Evolutionary conservation across 2,329 filamentous ascomycete species (phyloP), one percentile per base, ranked within the genome.

Genomic region (Grosmannia huntii): DNA sequence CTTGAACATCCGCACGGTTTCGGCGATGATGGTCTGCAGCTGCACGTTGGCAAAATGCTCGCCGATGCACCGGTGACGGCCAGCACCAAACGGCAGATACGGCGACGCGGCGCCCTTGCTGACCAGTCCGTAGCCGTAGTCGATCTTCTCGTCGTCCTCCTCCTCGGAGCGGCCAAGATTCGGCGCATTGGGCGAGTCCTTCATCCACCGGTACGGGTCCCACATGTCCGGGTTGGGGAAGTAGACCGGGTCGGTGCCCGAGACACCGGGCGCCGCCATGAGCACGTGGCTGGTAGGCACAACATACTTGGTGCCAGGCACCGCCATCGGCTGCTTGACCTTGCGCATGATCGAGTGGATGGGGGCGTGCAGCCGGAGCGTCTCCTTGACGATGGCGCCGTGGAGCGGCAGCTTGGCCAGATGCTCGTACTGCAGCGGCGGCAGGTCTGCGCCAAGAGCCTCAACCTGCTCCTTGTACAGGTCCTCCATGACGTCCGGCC

Each of bases 1-100:
- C 75, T 89, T 92, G 76, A 96, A 89, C 57, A 83, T 70, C 55
- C 90, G 81, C 48, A 95, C 87, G 63, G 91, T 75, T 60, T 84
- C 84, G 55, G 85, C 89, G 14, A 86, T 76, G 64, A 97, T 95
- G 51, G 89, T 90, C 69, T 91, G 86, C 62, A 97, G 77, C 74
- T 97, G 92, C 59, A 95, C 79, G 69, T 95, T 95, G 65, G 92
- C 92, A 71, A 96, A 97, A 68, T 96, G 90, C 78, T 97, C 92
- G 64, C 92, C 92, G 68, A 97, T 96, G 73, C 92, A 97, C 64
- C 92, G 81, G 73, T 97, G 92, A 64, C 92, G 80, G 49, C 92
- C 92, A 33, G 91, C 92, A 60, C 92, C 92, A 68, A 97, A 97
- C 2, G 92, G 92, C 53, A 97, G 82, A 71, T 96, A 97, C 0